Base-by-base conservation (phyloP, 495 filamentous ascomycete species). In the Bacidia gigantensis region DNA sequence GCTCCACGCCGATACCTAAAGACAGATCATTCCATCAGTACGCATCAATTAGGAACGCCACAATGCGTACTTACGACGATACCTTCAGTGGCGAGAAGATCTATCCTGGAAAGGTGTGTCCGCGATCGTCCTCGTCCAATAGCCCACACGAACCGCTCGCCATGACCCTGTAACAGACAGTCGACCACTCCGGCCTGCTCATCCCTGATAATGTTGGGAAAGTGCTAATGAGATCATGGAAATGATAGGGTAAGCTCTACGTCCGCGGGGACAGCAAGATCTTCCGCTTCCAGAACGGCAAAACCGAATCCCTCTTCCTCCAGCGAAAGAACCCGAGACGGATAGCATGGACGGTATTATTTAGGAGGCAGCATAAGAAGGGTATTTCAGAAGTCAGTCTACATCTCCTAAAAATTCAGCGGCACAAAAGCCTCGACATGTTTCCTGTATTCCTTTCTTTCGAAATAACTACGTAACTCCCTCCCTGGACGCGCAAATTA, bases 241-340 rank as follows among this genome's bases (percentile, higher is more conserved):
- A 2, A 29, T 57, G 65, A 58, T 56, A 96, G 89, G 89, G 89
- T 76, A 97, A 97, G 77, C 83, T 99, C 73, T 99, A 87, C 77
- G 75, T 99, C 78, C 87, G 92, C 74, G 88, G 89, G 67, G 92
- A 99, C 80, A 95, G 87, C 88, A 99, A 96, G 80, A 82, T 97
- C 80, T 99, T 99, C 82, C 88, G 92, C 65, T 99, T 99, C 84
- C 87, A 93, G 73, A 97, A 93, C 73, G 89, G 92, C 79, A 99
- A 99, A 78, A 89, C 89, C 78, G 93, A 99, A 74, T 94, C 87
- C 58, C 85, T 99, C 60, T 97, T 97, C 82, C 88, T 97, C 58
- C 92, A 99, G 79, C 90, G 92, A 78, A 99, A 99, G 84, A 99
- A 99, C 82, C 92, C 92, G 66, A 88, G 92, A 70, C 85, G 89